A percentile compares a stretch with the other conserved stretches of the same genome.
Evolutionary conservation across 2,329 filamentous ascomycete genomes (phyloP).

Genomic region (Stachybotrys echinatus): DNA sequence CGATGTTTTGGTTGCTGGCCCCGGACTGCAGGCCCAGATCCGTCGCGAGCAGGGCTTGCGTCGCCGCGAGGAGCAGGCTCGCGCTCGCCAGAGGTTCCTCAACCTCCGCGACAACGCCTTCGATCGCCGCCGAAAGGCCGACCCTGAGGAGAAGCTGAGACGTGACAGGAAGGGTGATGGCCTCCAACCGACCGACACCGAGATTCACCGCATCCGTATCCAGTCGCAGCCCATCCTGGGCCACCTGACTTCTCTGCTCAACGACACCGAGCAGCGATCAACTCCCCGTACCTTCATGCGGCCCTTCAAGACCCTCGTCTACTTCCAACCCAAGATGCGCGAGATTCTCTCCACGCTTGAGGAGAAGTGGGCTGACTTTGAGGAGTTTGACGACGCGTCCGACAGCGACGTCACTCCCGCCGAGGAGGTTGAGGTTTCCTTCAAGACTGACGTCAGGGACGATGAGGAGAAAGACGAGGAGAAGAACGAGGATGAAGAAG

Average conservation of each 20-base stretch:
- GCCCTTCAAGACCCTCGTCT: constrained; percentile 34
- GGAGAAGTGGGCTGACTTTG: constrained; percentile 34
- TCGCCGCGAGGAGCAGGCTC: constrained; percentile 28
- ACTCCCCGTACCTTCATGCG: constrained; percentile 33
- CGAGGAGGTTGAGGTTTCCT: constrained; percentile 11
- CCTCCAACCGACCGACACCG: constrained; percentile 11
- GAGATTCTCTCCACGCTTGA: constrained; percentile 30
- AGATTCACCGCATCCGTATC: constrained; percentile 32
- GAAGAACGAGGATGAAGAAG: constrained; percentile 5
- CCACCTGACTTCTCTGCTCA: constrained; percentile 29
- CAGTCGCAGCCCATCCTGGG: constrained; percentile 34
- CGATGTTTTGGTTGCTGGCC: constrained; percentile 30
- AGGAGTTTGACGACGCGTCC: constrained; percentile 19
- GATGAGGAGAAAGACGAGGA: constrained; percentile 16
- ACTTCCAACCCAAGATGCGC: constrained; percentile 35
- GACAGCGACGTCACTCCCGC: constrained; percentile 11
- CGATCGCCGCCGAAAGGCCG: constrained; percentile 3
- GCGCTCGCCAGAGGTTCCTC: constrained; percentile 24
- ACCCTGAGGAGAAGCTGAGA: constrained; percentile 12
- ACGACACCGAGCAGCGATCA: constrained; percentile 27
- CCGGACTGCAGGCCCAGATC: constrained; percentile 29
- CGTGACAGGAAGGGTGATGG: constrained; percentile 18
- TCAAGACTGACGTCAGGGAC: constrained; percentile 10
- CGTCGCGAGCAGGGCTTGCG: constrained; percentile 30
- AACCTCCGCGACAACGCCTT: constrained; percentile 3